Evolutionary conservation across 495 filamentous ascomycete genomes (phyloP).

Genomic region (Jackrogersella minutella): DNA sequence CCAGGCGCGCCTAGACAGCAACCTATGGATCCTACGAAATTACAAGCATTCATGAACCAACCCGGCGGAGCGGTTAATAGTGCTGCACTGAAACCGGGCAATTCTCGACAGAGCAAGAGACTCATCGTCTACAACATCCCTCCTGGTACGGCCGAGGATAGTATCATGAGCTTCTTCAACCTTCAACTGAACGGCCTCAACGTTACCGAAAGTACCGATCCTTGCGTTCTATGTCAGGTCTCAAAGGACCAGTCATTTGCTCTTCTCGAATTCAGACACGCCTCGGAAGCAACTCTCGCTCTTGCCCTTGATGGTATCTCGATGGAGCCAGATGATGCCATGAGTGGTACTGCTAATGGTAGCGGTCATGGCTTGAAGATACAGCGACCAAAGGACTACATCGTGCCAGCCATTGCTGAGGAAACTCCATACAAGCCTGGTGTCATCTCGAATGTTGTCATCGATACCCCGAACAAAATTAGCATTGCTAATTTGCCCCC

Average conservation of each 20-base stretch:
- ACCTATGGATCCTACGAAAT: slow-evolving; percentile 92
- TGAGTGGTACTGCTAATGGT: slow-evolving; percentile 65
- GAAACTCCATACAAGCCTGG: slow-evolving; percentile 80
- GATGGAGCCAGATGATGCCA: slow-evolving; percentile 76
- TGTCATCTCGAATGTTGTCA: slow-evolving; percentile 78
- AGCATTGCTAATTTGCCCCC: slow-evolving; percentile 86
- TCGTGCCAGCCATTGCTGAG: slow-evolving; percentile 83
- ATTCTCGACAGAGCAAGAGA: slow-evolving; percentile 91
- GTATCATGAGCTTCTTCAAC: slow-evolving; percentile 87
- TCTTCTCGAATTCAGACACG: slow-evolving; percentile 87
- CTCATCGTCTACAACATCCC: slow-evolving; percentile 88
- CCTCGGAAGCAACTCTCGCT: slow-evolving; percentile 88
- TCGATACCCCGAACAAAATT: slow-evolving; percentile 95
- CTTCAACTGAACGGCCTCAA: slow-evolving; percentile 94
- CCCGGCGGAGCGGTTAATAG: slow-evolving; percentile 74
- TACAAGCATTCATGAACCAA: slow-evolving; percentile 95
- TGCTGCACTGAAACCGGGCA: slow-evolving; percentile 85
- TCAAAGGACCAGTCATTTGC: slow-evolving; percentile 81
- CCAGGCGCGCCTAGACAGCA: slow-evolving; percentile 95
- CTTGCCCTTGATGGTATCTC: slow-evolving; percentile 87
- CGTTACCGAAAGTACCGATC: slow-evolving; percentile 81
- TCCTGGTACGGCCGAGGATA: slow-evolving; percentile 70
- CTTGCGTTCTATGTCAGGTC: slow-evolving; percentile 84
- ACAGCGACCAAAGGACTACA: slow-evolving; percentile 95
- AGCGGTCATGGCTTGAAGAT: slow-evolving; percentile 74